Percentiles rank a stretch among this genome's conserved stretches.
phyloP scores from a whole-genome alignment of 164 flowering plant species.

The Aristolochia californica region DNA sequence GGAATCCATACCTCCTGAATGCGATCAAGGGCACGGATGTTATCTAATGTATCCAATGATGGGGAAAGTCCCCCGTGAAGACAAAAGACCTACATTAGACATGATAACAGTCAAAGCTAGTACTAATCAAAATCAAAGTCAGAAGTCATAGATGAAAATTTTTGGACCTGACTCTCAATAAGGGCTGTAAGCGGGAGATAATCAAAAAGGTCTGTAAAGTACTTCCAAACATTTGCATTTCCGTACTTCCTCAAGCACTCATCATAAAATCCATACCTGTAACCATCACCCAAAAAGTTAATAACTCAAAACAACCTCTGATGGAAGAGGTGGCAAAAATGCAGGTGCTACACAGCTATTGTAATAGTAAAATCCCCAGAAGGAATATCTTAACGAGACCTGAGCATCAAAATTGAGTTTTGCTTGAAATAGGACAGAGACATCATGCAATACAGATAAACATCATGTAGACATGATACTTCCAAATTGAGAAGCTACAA shows the following conservation, averaged over 20 bases:
- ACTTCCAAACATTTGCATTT: slow-evolving; percentile 48
- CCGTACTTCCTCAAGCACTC: slow-evolving; percentile 47
- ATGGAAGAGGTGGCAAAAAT: too few relatives aligned
- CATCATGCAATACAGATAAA: too few relatives aligned
- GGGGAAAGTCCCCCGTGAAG: slow-evolving; percentile 47
- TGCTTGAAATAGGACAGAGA: too few relatives aligned
- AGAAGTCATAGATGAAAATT: neutral
- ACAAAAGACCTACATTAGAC: slow-evolving; percentile 24
- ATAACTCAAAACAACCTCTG: neutral
- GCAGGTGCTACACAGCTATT: too few relatives aligned
- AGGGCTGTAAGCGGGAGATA: slow-evolving; percentile 44
- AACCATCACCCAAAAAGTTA: slow-evolving; percentile 7
- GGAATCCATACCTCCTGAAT: slow-evolving; percentile 36
- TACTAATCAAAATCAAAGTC: neutral
- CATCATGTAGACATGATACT: too few relatives aligned
- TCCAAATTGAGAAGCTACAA: too few relatives aligned
- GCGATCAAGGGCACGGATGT: slow-evolving; percentile 35
- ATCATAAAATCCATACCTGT: slow-evolving; percentile 42
- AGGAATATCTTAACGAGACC: too few relatives aligned
- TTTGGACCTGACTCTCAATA: slow-evolving; percentile 31
- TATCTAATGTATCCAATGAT: slow-evolving; percentile 37
- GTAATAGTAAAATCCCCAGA: too few relatives aligned
- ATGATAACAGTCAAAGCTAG: neutral
- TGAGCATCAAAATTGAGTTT: too few relatives aligned
- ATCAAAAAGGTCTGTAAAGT: slow-evolving; percentile 41